Evolutionary conservation across 1,139 yeast genomes (phyloP).

Genomic region (Kodamaea alishanica): DNA sequence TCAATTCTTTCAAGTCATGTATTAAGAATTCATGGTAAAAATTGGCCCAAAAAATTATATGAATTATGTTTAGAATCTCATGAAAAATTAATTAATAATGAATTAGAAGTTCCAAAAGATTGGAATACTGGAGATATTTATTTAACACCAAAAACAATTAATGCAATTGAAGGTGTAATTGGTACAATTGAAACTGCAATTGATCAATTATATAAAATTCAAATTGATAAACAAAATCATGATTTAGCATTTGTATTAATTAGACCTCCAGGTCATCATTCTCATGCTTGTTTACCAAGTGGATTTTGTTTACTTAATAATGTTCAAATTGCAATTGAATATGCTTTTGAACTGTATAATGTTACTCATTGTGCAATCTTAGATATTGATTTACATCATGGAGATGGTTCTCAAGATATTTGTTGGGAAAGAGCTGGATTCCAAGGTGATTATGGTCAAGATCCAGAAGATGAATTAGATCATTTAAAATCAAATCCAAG

Average conservation of each 20-base stretch:
- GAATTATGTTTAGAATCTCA: slow-evolving; percentile 60
- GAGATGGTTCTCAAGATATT: slow-evolving; percentile 89
- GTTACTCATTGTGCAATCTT: slow-evolving; percentile 80
- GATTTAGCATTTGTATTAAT: slow-evolving; percentile 66
- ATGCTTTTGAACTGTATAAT: slow-evolving; percentile 60
- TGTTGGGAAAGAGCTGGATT: slow-evolving; percentile 79
- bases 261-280: slow-evolving; percentile 88
- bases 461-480: slow-evolving; percentile 38
- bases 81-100: slow-evolving; percentile 49
- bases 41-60: slow-evolving; percentile 65
- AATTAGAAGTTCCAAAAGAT: slow-evolving; percentile 71
- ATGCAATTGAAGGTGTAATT: slow-evolving; percentile 74
- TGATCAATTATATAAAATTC: slow-evolving; percentile 33
- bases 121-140: slow-evolving; percentile 89
- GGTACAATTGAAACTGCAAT: slow-evolving; percentile 77
- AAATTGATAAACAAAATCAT: slow-evolving; percentile 28
- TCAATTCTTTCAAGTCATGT: slow-evolving; percentile 59
- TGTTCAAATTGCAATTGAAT: slow-evolving; percentile 79
- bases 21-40: slow-evolving; percentile 65
- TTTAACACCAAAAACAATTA: slow-evolving; percentile 60
- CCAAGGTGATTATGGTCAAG: slow-evolving; percentile 48
- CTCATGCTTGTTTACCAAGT: slow-evolving; percentile 79
- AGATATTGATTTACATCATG: slow-evolving; percentile 85
- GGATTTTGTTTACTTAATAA: slow-evolving; percentile 86
- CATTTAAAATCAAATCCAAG: slow-evolving; percentile 30